These are phyloP conservation scores for Elsinoe australis DNA, from an alignment of 2,329 filamentous ascomycete species.

Conservation along the genomic window DNA sequence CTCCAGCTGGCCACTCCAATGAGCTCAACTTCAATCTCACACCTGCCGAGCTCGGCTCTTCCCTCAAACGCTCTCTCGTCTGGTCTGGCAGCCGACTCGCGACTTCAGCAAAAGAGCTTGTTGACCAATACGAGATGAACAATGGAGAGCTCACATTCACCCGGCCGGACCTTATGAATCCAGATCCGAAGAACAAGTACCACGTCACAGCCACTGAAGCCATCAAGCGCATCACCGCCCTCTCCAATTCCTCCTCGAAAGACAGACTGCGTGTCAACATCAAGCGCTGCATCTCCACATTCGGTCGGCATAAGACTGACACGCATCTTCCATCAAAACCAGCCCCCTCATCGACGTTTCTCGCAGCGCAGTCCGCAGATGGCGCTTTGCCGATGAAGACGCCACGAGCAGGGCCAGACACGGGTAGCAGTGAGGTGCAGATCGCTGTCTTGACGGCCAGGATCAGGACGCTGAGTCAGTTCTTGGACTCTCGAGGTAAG, in stretches of 20 bases:
- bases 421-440: conserved; percentile 94
- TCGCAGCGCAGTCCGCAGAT: conserved; percentile 21
- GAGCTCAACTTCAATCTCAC: conserved; percentile 72
- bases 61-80: conserved; percentile 53
- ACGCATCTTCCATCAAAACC: conserved; percentile 54
- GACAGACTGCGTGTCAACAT: conserved; percentile 77
- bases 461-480: conserved; percentile 72
- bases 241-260: conserved; percentile 69
- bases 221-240: conserved; percentile 66
- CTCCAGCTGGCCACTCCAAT: too few relatives aligned
- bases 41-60: conserved; percentile 56
- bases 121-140: neutral
- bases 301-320: conserved; percentile 89
- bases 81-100: conserved; percentile 9
- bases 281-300: conserved; percentile 72
- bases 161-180: conserved; percentile 39
- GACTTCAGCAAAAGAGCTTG: neutral
- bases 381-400: conserved; percentile 34
- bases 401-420: conserved; percentile 78
- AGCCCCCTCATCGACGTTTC: conserved; percentile 32
- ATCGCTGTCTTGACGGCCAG: conserved; percentile 91
- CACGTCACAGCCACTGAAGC: conserved; percentile 67
- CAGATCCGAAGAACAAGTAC: conserved; percentile 30
- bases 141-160: conserved; percentile 20
- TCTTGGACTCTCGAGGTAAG: conserved; percentile 61